A percentile compares a stretch with the other conserved stretches of the same genome.
Conservation (phyloP, 805 yeast species). For the Metschnikowia kunwiensis region DNA sequence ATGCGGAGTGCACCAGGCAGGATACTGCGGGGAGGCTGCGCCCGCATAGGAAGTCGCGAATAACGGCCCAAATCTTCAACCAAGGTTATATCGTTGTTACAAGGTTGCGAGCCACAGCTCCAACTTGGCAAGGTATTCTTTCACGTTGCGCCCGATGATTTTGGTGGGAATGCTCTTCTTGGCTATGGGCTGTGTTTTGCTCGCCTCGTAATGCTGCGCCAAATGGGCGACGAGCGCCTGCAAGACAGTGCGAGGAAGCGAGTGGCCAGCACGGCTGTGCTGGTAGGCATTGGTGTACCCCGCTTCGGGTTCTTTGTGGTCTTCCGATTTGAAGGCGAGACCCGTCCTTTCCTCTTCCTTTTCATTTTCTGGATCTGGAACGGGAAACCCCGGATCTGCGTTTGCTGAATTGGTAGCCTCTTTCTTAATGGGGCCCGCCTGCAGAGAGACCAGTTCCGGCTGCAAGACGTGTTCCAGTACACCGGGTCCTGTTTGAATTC, state of each 20-base stretch:
- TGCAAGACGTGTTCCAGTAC: not conserved
- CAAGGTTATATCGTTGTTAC: too few species aligned
- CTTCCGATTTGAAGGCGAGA: not conserved
- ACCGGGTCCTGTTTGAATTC: not conserved
- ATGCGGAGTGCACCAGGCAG: too few species aligned
- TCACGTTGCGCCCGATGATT: slow-evolving; percentile 29
- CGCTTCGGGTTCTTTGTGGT: not conserved
- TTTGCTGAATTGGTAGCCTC: not conserved
- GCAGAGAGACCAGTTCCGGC: not conserved
- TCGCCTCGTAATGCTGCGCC: slow-evolving; percentile 28
- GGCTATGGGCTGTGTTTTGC: slow-evolving; percentile 33
- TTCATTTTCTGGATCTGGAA: not conserved
- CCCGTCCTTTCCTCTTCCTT: not conserved
- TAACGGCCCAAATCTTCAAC: too few species aligned
- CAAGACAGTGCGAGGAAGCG: slow-evolving; percentile 6
- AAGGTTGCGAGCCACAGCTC: slow-evolving; percentile 9
- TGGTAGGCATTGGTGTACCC: not conserved
- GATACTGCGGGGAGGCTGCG: too few species aligned
- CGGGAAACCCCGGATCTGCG: not conserved
- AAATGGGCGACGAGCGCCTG: slow-evolving; percentile 25
- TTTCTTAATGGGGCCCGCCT: not conserved
- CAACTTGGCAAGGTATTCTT: slow-evolving; percentile 17
- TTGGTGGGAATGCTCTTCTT: slow-evolving; percentile 31
- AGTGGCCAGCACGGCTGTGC: not conserved
- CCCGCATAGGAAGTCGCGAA: too few species aligned